Evolutionary conservation across 2,329 filamentous ascomycete genomes (phyloP).

Genomic region (Cordyceps cateniannulata): DNA sequence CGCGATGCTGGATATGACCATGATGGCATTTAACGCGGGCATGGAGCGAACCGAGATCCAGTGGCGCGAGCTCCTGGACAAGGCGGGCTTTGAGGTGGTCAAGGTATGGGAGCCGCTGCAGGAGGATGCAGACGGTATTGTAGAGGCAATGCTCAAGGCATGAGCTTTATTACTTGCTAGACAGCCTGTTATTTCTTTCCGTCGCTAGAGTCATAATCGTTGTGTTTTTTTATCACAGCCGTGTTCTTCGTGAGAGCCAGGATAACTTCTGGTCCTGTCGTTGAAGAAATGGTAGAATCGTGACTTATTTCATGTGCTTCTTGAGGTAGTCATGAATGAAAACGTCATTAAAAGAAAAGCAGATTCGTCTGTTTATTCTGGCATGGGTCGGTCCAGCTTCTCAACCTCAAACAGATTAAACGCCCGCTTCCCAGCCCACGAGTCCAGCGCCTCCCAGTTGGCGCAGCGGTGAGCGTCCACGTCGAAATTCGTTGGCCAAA

Average conservation of each 20-base stretch:
- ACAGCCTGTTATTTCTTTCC: not conserved
- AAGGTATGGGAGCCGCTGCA: not conserved
- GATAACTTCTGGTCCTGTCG: too few relatives aligned
- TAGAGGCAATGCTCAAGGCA: not conserved
- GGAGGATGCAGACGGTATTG: not conserved
- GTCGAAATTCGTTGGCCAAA: conserved; percentile 3
- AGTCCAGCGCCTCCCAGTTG: conserved; percentile 6
- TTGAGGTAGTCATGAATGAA: too few relatives aligned
- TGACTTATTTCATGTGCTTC: too few relatives aligned
- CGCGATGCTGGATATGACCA: conserved; percentile 19
- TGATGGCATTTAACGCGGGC: conserved; percentile 18
- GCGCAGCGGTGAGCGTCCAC: not conserved
- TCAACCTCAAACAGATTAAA: conserved; percentile 5
- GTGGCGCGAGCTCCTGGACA: conserved; percentile 17
- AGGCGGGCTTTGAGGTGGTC: conserved; percentile 15
- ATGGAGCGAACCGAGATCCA: conserved; percentile 17
- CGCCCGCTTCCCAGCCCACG: not conserved
- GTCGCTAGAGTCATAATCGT: too few relatives aligned
- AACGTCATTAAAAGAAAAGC: too few relatives aligned
- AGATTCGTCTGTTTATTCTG: not conserved
- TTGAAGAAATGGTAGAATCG: too few relatives aligned
- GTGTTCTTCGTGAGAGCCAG: too few relatives aligned
- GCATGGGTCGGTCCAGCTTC: not conserved
- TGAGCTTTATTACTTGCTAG: not conserved
- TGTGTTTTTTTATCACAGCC: too few relatives aligned